A percentile compares a stretch with the other conserved stretches of the same genome.
phyloP scores from a whole-genome alignment of 2,329 filamentous ascomycete genomes.

The Epichloe elymi region DNA sequence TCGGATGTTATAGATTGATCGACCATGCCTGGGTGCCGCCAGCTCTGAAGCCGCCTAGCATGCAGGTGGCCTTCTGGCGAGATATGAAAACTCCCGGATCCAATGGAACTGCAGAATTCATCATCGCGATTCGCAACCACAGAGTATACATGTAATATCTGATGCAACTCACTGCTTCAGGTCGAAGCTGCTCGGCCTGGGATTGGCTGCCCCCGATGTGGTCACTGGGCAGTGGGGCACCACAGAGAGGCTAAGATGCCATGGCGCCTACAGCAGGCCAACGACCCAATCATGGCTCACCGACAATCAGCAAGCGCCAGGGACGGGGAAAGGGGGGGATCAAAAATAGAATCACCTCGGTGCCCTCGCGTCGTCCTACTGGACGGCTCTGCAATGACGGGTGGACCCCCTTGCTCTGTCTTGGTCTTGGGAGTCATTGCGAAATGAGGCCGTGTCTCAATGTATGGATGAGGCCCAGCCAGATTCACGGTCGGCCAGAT shows the following conservation, averaged over 20 bases:
- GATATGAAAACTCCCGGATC: neutral
- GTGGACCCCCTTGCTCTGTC: no score
- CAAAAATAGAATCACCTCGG: neutral
- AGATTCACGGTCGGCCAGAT: no score
- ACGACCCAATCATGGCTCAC: constrained; percentile 4
- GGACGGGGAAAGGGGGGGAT: neutral
- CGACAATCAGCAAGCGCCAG: neutral
- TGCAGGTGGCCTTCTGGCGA: neutral
- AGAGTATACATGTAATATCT: neutral
- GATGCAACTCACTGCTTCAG: neutral
- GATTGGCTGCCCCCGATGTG: constrained; percentile 2
- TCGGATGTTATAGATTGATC: constrained; percentile 1
- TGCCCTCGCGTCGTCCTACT: no score
- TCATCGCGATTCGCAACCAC: constrained; percentile 10
- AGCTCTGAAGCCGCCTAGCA: neutral
- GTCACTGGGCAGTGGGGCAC: no score
- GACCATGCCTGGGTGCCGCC: neutral
- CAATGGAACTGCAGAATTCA: constrained; percentile 1
- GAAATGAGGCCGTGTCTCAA: no score
- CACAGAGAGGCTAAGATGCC: neutral
- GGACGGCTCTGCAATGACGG: no score
- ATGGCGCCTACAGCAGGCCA: constrained; percentile 4
- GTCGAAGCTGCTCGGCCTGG: neutral
- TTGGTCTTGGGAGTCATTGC: no score
- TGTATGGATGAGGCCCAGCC: no score